These are phyloP conservation scores for Chimonanthus salicifolius DNA, from an alignment of 164 flowering plant genomes.

Conservation along the genomic window DNA sequence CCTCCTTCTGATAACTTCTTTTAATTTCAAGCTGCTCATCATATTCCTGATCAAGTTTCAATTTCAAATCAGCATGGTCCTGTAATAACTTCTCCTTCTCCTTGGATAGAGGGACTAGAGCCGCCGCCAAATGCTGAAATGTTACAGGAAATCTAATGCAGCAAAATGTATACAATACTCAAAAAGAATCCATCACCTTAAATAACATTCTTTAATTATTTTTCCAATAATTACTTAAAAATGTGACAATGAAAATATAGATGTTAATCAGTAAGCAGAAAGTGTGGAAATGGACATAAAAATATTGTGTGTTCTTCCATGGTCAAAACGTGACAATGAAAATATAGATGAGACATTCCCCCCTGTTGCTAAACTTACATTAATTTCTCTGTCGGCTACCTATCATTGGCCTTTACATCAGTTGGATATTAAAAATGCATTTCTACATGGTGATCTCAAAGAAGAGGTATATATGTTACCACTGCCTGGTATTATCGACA, in stretches of 20 bases:
- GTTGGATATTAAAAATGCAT: too few relatives aligned
- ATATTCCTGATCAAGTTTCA: slow-evolving; percentile 44
- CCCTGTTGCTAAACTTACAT: too few relatives aligned
- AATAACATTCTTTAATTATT: background rate
- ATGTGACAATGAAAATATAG: background rate
- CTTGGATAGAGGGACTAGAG: slow-evolving; percentile 53
- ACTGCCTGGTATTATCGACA: too few relatives aligned
- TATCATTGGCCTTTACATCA: too few relatives aligned
- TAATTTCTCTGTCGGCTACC: too few relatives aligned
- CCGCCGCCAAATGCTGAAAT: slow-evolving; percentile 73
- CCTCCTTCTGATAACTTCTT: slow-evolving; percentile 54
- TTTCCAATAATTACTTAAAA: background rate
- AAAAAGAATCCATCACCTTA: background rate
- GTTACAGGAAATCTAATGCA: slow-evolving; percentile 3
- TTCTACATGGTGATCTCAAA: too few relatives aligned
- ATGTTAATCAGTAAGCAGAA: background rate
- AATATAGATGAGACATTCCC: too few relatives aligned
- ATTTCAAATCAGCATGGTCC: slow-evolving; percentile 53
- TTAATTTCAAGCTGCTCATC: slow-evolving; percentile 48
- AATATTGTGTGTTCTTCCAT: too few relatives aligned
- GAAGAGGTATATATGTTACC: too few relatives aligned
- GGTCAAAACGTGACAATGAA: too few relatives aligned
- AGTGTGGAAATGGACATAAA: background rate
- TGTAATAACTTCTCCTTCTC: slow-evolving; percentile 55
- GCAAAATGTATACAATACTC: background rate